phyloP scores from a whole-genome alignment of 441 rosid species.

The Populus hybrid region DNA sequence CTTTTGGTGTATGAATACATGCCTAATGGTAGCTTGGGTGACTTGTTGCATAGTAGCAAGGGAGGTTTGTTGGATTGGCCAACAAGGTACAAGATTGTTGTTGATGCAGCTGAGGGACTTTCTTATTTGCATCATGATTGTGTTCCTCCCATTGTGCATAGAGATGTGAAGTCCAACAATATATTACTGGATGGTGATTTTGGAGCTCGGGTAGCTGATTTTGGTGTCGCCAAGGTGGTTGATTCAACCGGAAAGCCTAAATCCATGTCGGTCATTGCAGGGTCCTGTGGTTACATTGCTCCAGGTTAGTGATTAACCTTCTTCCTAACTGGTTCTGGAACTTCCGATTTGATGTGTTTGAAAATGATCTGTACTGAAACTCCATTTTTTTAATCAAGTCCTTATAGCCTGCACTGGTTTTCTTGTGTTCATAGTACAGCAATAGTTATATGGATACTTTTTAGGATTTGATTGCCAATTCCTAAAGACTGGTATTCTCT shows the following conservation, averaged over 20 bases:
- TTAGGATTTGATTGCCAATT: background rate
- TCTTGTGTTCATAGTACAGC: background rate
- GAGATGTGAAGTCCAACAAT: slow-evolving; percentile 96
- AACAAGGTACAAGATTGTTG: slow-evolving; percentile 66
- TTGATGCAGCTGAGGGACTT: slow-evolving; percentile 92
- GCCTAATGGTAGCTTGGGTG: slow-evolving; percentile 96
- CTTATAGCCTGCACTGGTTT: too few relatives aligned
- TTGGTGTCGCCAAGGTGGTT: slow-evolving; percentile 88
- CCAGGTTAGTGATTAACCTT: slow-evolving; percentile 59
- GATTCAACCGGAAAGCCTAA: slow-evolving; percentile 67
- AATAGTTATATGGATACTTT: too few relatives aligned
- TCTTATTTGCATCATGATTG: slow-evolving; percentile 94
- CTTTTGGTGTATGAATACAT: slow-evolving; percentile 94
- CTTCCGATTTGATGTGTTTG: background rate
- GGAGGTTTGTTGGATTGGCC: slow-evolving; percentile 83
- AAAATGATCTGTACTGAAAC: background rate
- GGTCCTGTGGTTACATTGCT: slow-evolving; percentile 98
- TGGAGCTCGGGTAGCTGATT: slow-evolving; percentile 91
- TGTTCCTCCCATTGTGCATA: slow-evolving; percentile 87
- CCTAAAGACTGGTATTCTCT: background rate
- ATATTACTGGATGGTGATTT: slow-evolving; percentile 80
- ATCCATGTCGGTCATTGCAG: slow-evolving; percentile 98
- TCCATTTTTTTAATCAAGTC: too few relatives aligned
- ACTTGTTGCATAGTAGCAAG: slow-evolving; percentile 80
- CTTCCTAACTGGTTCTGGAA: background rate